Percentiles rank a stretch among this genome's conserved stretches.
Conservation (phyloP, 1,139 yeast species). For the Tardiomyces depauwii region DNA sequence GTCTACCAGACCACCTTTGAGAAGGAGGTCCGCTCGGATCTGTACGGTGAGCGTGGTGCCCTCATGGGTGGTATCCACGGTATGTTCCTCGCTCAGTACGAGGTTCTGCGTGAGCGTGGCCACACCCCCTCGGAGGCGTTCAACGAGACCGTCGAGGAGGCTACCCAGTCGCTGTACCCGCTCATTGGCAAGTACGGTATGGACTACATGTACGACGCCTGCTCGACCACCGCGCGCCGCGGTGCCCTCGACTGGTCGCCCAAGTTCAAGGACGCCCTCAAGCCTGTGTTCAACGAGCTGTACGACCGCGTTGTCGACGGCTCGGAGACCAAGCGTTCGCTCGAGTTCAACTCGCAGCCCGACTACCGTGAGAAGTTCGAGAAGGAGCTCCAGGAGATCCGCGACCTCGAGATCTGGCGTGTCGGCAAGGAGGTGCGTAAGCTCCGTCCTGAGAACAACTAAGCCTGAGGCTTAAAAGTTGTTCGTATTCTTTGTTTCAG, state of each 20-base stretch:
- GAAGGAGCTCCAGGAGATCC: conserved; percentile 82
- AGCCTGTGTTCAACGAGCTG: conserved; percentile 94
- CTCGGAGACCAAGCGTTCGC: conserved; percentile 93
- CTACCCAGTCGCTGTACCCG: conserved; percentile 98
- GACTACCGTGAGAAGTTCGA: conserved; percentile 97
- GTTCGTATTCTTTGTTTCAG: not conserved
- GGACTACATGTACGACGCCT: conserved; percentile 99
- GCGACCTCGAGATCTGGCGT: conserved; percentile 98
- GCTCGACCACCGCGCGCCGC: conserved; percentile 99
- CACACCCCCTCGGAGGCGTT: conserved; percentile 99
- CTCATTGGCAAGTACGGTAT: conserved; percentile 98
- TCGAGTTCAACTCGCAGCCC: conserved; percentile 94
- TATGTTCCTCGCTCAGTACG: conserved; percentile 99
- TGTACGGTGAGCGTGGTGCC: conserved; percentile 99
- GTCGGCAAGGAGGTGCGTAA: conserved; percentile 99
- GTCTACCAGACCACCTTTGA: conserved; percentile 99
- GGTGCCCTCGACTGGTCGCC: conserved; percentile 99
- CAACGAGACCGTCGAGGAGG: conserved; percentile 99
- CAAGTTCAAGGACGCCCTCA: conserved; percentile 94
- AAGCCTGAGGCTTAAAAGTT: conserved; percentile 19
- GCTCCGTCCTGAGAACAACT: conserved; percentile 97
- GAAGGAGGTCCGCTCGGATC: conserved; percentile 97
- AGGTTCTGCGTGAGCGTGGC: conserved; percentile 98
- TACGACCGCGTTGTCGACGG: conserved; percentile 95
- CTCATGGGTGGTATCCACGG: conserved; percentile 99